phyloP scores from a whole-genome alignment of 352 stramenopile genomes.

The Globisporangium radiosum region DNA sequence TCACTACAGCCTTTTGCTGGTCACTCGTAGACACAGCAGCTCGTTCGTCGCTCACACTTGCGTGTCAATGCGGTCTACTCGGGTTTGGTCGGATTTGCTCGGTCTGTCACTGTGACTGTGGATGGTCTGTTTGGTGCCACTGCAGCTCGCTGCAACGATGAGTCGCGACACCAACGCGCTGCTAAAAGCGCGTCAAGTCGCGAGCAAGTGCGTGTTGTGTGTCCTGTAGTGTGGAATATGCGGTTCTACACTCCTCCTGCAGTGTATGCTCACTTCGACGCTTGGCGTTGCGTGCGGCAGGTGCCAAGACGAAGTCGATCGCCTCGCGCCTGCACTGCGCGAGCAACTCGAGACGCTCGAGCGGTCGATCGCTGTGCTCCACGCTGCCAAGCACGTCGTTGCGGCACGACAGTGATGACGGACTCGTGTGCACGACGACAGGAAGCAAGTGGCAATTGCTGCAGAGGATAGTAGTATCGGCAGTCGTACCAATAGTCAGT shows the following conservation, averaged over 20 bases:
- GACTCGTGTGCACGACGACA: too few species aligned
- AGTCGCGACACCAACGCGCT: constrained; percentile 9
- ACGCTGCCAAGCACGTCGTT: background rate
- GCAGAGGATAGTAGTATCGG: too few species aligned
- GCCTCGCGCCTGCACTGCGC: constrained; percentile 24
- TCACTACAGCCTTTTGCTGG: too few species aligned
- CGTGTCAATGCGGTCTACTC: background rate
- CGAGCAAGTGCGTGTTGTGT: constrained; percentile 23
- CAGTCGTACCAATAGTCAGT: too few species aligned
- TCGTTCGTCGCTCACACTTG: too few species aligned
- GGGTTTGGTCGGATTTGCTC: too few species aligned
- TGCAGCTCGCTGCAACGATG: constrained; percentile 8
- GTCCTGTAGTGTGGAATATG: background rate
- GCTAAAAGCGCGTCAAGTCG: constrained; percentile 20
- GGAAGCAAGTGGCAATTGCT: too few species aligned
- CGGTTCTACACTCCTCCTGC: background rate
- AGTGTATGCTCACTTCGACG: background rate
- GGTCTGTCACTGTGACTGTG: background rate
- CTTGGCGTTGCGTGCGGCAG: constrained; percentile 11
- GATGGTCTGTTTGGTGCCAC: background rate
- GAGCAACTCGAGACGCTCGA: constrained; percentile 31
- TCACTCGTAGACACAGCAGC: too few species aligned
- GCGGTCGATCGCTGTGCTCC: constrained; percentile 13
- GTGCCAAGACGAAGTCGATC: constrained; percentile 26
- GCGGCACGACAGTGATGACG: background rate